Evolutionary conservation across 1,139 yeast genomes (phyloP).

Genomic region (Arxiozyma telluris): DNA sequence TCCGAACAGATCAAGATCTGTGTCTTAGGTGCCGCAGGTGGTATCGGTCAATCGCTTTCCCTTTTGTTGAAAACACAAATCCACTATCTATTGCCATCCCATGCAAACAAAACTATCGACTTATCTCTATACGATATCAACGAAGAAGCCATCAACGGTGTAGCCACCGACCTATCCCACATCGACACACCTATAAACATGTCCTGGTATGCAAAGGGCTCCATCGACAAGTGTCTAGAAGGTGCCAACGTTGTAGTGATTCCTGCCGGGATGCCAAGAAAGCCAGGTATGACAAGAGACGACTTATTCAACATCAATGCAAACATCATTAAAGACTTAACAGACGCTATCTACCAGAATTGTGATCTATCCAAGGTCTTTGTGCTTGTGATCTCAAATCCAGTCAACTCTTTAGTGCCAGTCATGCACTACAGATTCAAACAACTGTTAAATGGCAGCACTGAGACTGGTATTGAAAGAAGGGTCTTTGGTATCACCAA

Average conservation of each 20-base stretch:
- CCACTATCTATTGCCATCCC: slow-evolving; percentile 36
- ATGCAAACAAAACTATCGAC: slow-evolving; percentile 27
- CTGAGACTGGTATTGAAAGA: slow-evolving; percentile 51
- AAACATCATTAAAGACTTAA: slow-evolving; percentile 75
- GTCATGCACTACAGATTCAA: slow-evolving; percentile 67
- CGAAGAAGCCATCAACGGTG: slow-evolving; percentile 58
- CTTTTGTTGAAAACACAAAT: slow-evolving; percentile 54
- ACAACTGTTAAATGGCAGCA: background rate
- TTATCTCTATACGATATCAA: slow-evolving; percentile 65
- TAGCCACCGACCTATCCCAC: slow-evolving; percentile 85
- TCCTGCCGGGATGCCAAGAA: slow-evolving; percentile 97
- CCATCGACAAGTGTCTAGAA: slow-evolving; percentile 49
- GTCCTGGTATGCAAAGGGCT: slow-evolving; percentile 44
- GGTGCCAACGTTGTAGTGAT: slow-evolving; percentile 74
- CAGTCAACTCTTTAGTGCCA: slow-evolving; percentile 93
- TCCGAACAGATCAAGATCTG: slow-evolving; percentile 41
- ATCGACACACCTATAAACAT: slow-evolving; percentile 62
- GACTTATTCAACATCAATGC: slow-evolving; percentile 92
- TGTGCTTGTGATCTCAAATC: slow-evolving; percentile 78
- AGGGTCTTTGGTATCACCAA: slow-evolving; percentile 89
- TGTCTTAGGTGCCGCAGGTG: slow-evolving; percentile 76
- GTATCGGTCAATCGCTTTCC: slow-evolving; percentile 92
- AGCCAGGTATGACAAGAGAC: slow-evolving; percentile 98
- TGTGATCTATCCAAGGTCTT: slow-evolving; percentile 31
- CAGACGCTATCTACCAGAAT: slow-evolving; percentile 61